A percentile compares a stretch with the other conserved stretches of the same genome.
Conservation (phyloP, 306 rosid species). For the Ormosia emarginata region DNA sequence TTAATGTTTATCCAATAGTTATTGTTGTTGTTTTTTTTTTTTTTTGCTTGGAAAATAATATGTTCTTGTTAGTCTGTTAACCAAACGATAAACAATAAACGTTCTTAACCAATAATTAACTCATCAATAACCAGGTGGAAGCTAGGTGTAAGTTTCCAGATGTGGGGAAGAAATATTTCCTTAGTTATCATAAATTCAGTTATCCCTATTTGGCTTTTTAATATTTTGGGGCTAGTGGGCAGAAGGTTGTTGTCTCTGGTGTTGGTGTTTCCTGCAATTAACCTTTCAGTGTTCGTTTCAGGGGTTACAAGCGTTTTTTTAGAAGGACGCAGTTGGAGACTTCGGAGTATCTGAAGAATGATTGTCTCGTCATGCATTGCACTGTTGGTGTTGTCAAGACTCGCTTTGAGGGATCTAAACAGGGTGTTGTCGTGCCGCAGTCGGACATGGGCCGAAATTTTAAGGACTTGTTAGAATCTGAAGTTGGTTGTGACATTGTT, state of each 20-base stretch:
- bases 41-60: background rate
- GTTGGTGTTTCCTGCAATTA: background rate
- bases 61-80: background rate
- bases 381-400: constrained; percentile 94
- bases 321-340: constrained; percentile 60
- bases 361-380: constrained; percentile 83
- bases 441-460: constrained; percentile 73
- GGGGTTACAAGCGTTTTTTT: constrained; percentile 95
- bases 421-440: constrained; percentile 44
- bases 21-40: too few species aligned
- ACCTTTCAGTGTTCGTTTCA: constrained; percentile 21
- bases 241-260: background rate
- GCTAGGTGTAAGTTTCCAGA: background rate
- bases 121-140: background rate
- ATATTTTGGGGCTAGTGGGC: background rate
- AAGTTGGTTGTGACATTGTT: constrained; percentile 73
- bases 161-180: background rate
- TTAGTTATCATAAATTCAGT: background rate
- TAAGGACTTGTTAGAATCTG: constrained; percentile 64
- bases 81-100: background rate
- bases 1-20: too few species aligned
- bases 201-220: background rate
- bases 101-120: background rate
- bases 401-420: constrained; percentile 65
- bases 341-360: constrained; percentile 83